These are phyloP conservation scores for Blastobotrys capitulatus DNA, from an alignment of 1,139 yeast genomes.

Conservation along the genomic window DNA sequence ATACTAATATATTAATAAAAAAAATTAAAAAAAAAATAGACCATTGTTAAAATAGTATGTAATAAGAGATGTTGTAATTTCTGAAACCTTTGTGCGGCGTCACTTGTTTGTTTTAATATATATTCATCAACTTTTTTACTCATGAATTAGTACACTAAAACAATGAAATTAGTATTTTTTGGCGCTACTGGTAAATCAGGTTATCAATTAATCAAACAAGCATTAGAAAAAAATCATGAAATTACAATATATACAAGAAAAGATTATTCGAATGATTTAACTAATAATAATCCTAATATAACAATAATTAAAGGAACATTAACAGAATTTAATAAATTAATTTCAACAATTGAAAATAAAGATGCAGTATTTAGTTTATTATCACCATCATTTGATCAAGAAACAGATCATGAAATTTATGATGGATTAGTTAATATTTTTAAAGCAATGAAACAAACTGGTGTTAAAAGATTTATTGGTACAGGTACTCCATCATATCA, in stretches of 20 bases:
- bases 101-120: background rate
- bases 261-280: background rate
- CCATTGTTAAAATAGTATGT: too few relatives aligned
- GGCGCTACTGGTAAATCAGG: background rate
- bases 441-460: background rate
- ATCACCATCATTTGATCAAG: background rate
- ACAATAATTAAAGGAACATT: background rate
- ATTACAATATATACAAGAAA: background rate
- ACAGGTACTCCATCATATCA: background rate
- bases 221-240: background rate
- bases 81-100: background rate
- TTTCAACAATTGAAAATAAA: background rate
- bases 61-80: too few relatives aligned
- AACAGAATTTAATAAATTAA: background rate
- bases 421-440: background rate
- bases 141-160: too few relatives aligned
- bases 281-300: background rate
- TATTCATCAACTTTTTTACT: too few relatives aligned
- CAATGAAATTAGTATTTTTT: background rate
- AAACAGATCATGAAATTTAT: background rate
- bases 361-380: background rate
- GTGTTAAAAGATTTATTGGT: background rate
- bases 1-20: too few relatives aligned
- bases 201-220: background rate
- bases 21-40: too few relatives aligned